phyloP scores from a whole-genome alignment of 768 basidiomycete genomes.

The Paxillus involutus region DNA sequence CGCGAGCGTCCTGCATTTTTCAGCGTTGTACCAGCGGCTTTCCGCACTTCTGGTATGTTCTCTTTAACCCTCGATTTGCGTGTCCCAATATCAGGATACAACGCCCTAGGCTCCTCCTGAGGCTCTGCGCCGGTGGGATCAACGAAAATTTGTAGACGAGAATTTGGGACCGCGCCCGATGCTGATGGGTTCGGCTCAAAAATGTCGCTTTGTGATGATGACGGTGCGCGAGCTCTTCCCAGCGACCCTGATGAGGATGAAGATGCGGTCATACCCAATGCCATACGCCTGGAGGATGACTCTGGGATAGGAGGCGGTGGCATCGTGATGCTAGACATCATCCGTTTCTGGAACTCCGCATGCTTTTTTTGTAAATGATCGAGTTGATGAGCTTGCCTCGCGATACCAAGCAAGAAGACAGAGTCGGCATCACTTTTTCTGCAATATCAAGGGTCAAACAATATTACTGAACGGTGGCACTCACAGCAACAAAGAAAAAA shows the following conservation, averaged over 20 bases:
- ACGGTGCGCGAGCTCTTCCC: conserved; percentile 11
- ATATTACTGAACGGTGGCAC: conserved; percentile 26
- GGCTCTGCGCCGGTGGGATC: conserved; percentile 60
- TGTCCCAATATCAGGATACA: conserved; percentile 74
- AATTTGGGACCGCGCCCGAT: conserved; percentile 45
- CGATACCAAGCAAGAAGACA: conserved; percentile 84
- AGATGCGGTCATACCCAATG: conserved; percentile 44
- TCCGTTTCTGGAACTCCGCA: conserved; percentile 87
- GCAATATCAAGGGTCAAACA: background rate
- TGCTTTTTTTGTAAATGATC: conserved; percentile 79
- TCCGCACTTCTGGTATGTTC: conserved; percentile 69
- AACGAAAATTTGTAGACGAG: conserved; percentile 68
- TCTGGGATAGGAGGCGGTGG: conserved; percentile 38
- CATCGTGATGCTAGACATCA: conserved; percentile 58
- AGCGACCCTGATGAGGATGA: conserved; percentile 32
- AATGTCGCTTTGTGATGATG: conserved; percentile 26
- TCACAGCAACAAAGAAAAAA: conserved; percentile 23
- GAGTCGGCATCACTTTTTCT: conserved; percentile 91
- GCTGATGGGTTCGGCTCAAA: conserved; percentile 31
- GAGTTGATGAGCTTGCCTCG: conserved; percentile 75
- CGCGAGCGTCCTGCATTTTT: conserved; percentile 60
- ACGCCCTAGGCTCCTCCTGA: conserved; percentile 40
- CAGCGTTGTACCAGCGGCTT: conserved; percentile 65
- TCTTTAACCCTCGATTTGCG: conserved; percentile 80
- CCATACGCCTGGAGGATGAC: conserved; percentile 39